Evolutionary conservation across 768 basidiomycete genomes (phyloP).

Genomic region (Leccinum variicolor): DNA sequence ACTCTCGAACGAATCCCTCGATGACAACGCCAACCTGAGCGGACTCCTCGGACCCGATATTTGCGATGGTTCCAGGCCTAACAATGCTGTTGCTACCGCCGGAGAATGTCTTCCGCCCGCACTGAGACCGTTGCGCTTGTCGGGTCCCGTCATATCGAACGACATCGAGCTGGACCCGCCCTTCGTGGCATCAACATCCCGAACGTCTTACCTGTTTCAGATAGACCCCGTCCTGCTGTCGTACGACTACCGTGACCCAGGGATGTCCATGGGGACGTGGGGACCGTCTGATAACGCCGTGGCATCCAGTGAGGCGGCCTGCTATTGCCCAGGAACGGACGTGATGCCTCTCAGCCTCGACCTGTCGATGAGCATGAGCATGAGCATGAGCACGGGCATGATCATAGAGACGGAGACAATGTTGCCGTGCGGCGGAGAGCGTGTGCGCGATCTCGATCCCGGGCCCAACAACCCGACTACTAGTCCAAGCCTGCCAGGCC

Average conservation of each 20-base stretch:
- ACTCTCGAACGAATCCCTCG: slow-evolving; percentile 17
- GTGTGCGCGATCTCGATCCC: neutral
- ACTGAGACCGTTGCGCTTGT: slow-evolving; percentile 20
- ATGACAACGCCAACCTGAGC: slow-evolving; percentile 9
- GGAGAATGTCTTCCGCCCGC: slow-evolving; percentile 20
- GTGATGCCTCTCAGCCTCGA: neutral
- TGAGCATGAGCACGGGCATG: neutral
- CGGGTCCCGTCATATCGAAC: slow-evolving; percentile 4
- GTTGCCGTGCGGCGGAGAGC: neutral
- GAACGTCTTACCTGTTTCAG: slow-evolving; percentile 9
- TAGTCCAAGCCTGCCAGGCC: neutral
- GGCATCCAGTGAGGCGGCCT: neutral
- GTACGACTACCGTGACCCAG: slow-evolving; percentile 11
- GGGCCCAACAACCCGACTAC: neutral
- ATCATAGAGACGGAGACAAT: neutral
- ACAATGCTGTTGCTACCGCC: neutral
- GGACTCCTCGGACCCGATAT: neutral
- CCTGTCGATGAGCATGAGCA: neutral
- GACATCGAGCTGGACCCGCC: neutral
- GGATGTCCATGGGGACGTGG: neutral
- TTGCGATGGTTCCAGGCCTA: slow-evolving; percentile 7
- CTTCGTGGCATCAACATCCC: neutral
- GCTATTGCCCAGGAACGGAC: neutral
- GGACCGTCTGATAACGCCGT: neutral
- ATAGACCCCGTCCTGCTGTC: slow-evolving; percentile 29